Evolutionary conservation across 495 filamentous ascomycete genomes (phyloP), one percentile per base, ranked within the genome.

Genomic region (Aspergillus olivimuriae): DNA sequence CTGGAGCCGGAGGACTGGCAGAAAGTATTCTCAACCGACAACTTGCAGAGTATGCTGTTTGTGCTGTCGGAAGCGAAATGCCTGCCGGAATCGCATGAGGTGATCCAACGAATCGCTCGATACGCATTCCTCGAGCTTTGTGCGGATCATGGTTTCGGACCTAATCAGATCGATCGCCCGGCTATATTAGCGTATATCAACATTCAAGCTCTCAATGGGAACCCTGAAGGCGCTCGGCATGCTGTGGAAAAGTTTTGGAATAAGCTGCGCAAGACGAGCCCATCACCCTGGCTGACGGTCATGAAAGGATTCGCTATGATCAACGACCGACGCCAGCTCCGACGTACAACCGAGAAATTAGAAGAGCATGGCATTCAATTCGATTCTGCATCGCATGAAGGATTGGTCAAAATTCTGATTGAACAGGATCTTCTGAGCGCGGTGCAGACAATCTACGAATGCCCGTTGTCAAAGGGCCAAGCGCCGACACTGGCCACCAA

Each of bases 251-350:
- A 74, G 31, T 72, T 73, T 39, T 68, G 65, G 57, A 33, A 43
- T 34, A 62, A 57, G 19, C 46, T 67, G 31, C 56, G 57, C 22
- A 52, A 56, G 15, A 41, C 48, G 10, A 60, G 51, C 14, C 58
- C 58, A 17, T 61, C 65, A 7, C 65, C 74, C n/a, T 89, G 84
- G 80, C 62, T 70, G 2, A 54, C 61, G 10, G 66, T 89, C 4
- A 50, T 92, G 24, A 64, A 66, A 22, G 87, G 88, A 2, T 82
- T 90, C 48, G 80, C 78, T 11, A 65, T 66, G 45, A 79, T 87
- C 47, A 74, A 75, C 8, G 75, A 80, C 41, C 43, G 40, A 66
- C 80, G 50, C 42, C 74, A 53, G 70, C 42, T 72, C 5, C 51
- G 46, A 30, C 52, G 50, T 31, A 50, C 63, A 12, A 46, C 47